These are phyloP conservation scores for Xylaria arbuscula DNA, from an alignment of 2,329 filamentous ascomycete species.

Conservation along the genomic window DNA sequence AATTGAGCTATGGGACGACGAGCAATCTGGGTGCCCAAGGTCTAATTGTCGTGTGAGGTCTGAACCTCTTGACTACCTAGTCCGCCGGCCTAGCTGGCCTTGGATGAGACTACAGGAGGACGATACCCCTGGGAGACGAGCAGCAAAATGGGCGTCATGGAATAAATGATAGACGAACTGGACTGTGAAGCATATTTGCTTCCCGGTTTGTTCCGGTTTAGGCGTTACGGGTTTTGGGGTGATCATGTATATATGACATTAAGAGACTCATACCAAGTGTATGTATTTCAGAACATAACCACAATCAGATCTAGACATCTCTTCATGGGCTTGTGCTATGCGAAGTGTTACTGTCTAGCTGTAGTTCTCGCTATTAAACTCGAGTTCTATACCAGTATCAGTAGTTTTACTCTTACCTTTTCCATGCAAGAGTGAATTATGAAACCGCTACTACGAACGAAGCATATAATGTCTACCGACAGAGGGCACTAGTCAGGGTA, in stretches of 20 bases:
- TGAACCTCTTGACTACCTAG: background rate
- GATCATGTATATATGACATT: slow-evolving; percentile 22
- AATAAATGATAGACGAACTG: slow-evolving; percentile 25
- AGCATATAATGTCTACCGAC: background rate
- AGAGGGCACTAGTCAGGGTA: background rate
- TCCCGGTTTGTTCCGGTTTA: slow-evolving; percentile 7
- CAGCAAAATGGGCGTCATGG: slow-evolving; percentile 22
- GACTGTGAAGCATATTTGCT: slow-evolving; percentile 20
- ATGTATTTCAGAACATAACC: background rate
- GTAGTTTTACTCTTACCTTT: background rate
- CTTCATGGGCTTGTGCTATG: background rate
- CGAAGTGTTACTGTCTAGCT: background rate
- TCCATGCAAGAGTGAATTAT: background rate
- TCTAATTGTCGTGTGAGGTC: slow-evolving; percentile 9
- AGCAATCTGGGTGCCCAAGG: slow-evolving; percentile 10
- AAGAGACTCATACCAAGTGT: background rate
- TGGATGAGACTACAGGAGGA: slow-evolving; percentile 13
- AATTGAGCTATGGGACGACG: slow-evolving; percentile 11
- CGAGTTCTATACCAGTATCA: background rate
- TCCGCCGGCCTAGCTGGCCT: slow-evolving; percentile 6
- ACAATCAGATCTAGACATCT: background rate
- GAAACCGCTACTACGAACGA: background rate
- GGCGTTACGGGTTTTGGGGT: slow-evolving; percentile 24
- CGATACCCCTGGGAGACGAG: slow-evolving; percentile 17
- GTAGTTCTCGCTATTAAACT: background rate